These are phyloP conservation scores for Hanseniaspora jakobsenii DNA, from an alignment of 805 yeast genomes.

Conservation along the genomic window DNA sequence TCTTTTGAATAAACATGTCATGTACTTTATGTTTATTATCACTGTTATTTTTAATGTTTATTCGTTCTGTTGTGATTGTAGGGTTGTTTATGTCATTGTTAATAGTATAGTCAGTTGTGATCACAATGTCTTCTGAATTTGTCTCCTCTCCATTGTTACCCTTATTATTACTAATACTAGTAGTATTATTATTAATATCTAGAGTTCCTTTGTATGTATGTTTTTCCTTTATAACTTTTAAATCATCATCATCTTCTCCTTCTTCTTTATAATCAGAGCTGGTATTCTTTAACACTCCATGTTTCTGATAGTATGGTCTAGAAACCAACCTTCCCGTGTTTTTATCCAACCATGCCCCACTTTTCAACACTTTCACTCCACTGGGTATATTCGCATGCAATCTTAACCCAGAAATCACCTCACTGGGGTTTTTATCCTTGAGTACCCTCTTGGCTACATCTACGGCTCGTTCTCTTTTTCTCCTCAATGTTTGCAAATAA, in stretches of 20 bases:
- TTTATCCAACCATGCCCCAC: constrained; percentile 1
- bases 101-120: not conserved
- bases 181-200: too few species aligned
- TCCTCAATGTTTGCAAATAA: too few species aligned
- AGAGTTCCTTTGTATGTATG: too few species aligned
- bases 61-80: too few species aligned
- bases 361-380: constrained; percentile 2
- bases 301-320: not conserved
- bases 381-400: not conserved
- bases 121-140: not conserved
- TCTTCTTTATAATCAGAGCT: not conserved
- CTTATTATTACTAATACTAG: not conserved
- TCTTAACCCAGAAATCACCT: not conserved
- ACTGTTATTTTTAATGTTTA: not conserved
- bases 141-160: too few species aligned
- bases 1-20: too few species aligned
- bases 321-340: constrained; percentile 1
- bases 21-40: not conserved
- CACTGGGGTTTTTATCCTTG: not conserved
- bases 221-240: not conserved
- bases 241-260: not conserved
- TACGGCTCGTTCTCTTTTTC: constrained; percentile 2
- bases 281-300: not conserved
- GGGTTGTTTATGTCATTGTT: too few species aligned
- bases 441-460: constrained; percentile 1